Evolutionary conservation across 305 asterid genomes (phyloP).

Genomic region (Fraxinus greggii): DNA sequence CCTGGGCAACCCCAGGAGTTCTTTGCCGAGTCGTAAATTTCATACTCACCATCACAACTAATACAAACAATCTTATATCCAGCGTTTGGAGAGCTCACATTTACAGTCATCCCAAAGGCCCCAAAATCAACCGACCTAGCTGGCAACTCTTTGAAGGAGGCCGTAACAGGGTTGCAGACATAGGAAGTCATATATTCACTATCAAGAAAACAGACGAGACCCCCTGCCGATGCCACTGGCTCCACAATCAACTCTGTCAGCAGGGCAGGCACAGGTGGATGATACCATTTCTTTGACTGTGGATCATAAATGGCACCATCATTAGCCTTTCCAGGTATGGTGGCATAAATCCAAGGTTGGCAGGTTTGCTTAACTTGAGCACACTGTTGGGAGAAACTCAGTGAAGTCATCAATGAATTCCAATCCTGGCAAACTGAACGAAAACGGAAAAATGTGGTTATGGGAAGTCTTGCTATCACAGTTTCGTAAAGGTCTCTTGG

Average conservation of each 20-base stretch:
- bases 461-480: conserved; percentile 47
- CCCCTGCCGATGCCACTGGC: conserved; percentile 57
- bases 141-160: conserved; percentile 47
- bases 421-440: conserved; percentile 46
- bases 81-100: conserved; percentile 24
- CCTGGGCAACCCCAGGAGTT: conserved; percentile 44
- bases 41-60: conserved; percentile 47
- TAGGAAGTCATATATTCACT: conserved; percentile 39
- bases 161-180: conserved; percentile 47
- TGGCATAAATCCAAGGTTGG: conserved; percentile 52
- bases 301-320: conserved; percentile 56
- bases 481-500: conserved; percentile 52
- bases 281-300: conserved; percentile 46
- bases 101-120: conserved; percentile 44
- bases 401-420: conserved; percentile 43
- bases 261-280: conserved; percentile 42
- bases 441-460: conserved; percentile 43
- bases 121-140: conserved; percentile 35
- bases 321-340: conserved; percentile 38
- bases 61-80: conserved; percentile 47
- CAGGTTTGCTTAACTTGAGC: conserved; percentile 32
- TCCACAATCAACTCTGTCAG: conserved; percentile 40
- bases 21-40: conserved; percentile 36
- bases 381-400: conserved; percentile 40
- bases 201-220: conserved; percentile 51